These are phyloP conservation scores for Colletotrichum euphorbiae DNA, from an alignment of 2,329 filamentous ascomycete genomes.

Conservation along the genomic window DNA sequence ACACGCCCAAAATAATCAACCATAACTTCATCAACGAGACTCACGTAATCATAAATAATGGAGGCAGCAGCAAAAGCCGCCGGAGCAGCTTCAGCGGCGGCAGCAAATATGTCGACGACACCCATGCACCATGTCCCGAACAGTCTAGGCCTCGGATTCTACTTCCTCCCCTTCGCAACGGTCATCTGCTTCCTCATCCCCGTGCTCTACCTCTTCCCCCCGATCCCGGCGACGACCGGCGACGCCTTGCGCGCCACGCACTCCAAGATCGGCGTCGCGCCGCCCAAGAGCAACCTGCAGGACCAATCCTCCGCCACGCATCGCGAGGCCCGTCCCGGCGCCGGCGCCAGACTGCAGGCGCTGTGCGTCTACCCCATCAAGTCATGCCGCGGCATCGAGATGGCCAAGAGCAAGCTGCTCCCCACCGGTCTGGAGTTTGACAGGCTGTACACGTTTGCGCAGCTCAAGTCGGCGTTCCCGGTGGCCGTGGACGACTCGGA, in stretches of 20 bases:
- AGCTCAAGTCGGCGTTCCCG: conserved; percentile 65
- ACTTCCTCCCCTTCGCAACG: conserved; percentile 57
- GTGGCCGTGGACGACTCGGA: conserved; percentile 50
- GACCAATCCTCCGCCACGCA: conserved; percentile 40
- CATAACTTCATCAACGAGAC: neutral
- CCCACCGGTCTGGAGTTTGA: conserved; percentile 81
- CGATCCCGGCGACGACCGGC: conserved; percentile 62
- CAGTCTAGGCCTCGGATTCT: conserved; percentile 44
- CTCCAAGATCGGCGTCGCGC: conserved; percentile 57
- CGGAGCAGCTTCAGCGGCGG: neutral
- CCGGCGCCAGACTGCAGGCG: conserved; percentile 61
- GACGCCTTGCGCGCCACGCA: conserved; percentile 69
- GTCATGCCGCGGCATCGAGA: conserved; percentile 81
- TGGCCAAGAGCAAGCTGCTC: conserved; percentile 72
- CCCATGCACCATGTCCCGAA: conserved; percentile 5
- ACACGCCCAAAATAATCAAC: neutral
- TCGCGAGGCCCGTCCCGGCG: conserved; percentile 34
- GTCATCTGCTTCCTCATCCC: conserved; percentile 64
- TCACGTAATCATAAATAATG: conserved; percentile 15
- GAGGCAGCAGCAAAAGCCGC: conserved; percentile 15
- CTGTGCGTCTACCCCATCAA: conserved; percentile 87
- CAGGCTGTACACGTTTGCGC: conserved; percentile 85
- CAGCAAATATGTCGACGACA: conserved; percentile 15
- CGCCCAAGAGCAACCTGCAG: conserved; percentile 52
- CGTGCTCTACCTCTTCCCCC: conserved; percentile 66